A percentile compares a stretch with the other conserved stretches of the same genome.
These are phyloP conservation scores for Allium sativum DNA, from an alignment of 106 monocot genomes.

Conservation along the genomic window DNA sequence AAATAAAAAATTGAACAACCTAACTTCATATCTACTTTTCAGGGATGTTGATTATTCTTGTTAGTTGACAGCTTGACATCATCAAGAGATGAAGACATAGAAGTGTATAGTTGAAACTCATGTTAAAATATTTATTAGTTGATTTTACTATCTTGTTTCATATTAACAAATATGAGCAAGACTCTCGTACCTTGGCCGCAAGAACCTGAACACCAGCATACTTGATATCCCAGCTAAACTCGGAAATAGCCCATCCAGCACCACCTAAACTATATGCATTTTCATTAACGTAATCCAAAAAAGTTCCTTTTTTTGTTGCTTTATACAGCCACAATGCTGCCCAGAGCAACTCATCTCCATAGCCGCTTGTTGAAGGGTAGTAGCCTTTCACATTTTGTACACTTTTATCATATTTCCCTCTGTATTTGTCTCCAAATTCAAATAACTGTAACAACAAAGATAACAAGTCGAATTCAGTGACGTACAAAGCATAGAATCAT, in stretches of 20 bases:
- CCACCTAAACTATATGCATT: conserved; percentile 27
- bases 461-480: background rate
- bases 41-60: background rate
- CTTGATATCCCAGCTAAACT: conserved; percentile 78
- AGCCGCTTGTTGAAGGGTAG: conserved; percentile 50
- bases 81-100: background rate
- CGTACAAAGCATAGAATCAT: background rate
- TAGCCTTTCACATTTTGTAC: conserved; percentile 23
- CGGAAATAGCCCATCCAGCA: conserved; percentile 37
- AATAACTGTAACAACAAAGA: conserved; percentile 26
- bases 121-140: background rate
- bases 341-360: conserved; percentile 60
- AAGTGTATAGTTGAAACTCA: background rate
- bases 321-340: conserved; percentile 25
- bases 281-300: conserved; percentile 26
- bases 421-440: conserved; percentile 47
- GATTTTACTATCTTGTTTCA: background rate
- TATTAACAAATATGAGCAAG: background rate
- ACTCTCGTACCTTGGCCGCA: conserved; percentile 15
- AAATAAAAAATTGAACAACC: background rate
- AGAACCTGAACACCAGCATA: conserved; percentile 55
- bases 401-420: conserved; percentile 40
- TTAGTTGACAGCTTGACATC: background rate
- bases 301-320: background rate
- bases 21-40: background rate